Evolutionary conservation across 2,329 filamentous ascomycete genomes (phyloP).

Genomic region (Endocalyx cinctus): DNA sequence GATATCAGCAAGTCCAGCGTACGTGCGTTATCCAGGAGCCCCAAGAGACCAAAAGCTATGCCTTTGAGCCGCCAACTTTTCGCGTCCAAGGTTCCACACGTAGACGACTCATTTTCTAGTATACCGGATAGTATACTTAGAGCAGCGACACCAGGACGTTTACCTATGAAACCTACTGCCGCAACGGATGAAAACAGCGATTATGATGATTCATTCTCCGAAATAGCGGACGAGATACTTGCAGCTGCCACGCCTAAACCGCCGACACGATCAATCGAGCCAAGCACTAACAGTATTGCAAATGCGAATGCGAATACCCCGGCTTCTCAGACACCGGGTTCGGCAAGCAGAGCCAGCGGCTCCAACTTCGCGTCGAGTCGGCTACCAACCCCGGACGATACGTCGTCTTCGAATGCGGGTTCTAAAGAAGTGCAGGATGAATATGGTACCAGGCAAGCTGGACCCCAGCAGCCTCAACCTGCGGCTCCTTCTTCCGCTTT

Average conservation of each 20-base stretch:
- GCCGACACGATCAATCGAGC: conserved; percentile 11
- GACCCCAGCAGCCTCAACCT: conserved; percentile 5
- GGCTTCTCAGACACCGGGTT: conserved; percentile 12
- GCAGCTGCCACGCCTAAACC: conserved; percentile 43
- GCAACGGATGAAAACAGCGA: conserved; percentile 27
- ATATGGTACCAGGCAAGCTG: no score
- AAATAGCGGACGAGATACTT: conserved; percentile 48
- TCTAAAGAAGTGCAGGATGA: conserved; percentile 23
- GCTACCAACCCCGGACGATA: conserved; percentile 51
- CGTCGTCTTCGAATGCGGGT: conserved; percentile 31
- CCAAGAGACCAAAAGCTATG: conserved; percentile 27
- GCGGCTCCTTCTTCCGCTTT: conserved; percentile 9
- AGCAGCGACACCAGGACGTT: conserved; percentile 25
- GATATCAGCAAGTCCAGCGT: conserved; percentile 6
- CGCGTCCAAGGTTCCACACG: conserved; percentile 24
- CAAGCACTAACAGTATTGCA: conserved; percentile 2
- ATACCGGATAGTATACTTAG: conserved; percentile 28
- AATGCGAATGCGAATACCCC: conserved; percentile 6
- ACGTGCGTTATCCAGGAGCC: conserved; percentile 25
- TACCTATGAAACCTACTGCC: conserved; percentile 14
- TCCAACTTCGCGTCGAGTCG: conserved; percentile 33
- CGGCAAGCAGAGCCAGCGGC: conserved; percentile 30
- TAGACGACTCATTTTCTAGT: conserved; percentile 31
- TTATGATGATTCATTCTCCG: conserved; percentile 55
- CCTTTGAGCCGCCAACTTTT: conserved; percentile 32